Base-by-base conservation (phyloP, 2,329 filamentous ascomycete species). In the Fusarium sp. region DNA sequence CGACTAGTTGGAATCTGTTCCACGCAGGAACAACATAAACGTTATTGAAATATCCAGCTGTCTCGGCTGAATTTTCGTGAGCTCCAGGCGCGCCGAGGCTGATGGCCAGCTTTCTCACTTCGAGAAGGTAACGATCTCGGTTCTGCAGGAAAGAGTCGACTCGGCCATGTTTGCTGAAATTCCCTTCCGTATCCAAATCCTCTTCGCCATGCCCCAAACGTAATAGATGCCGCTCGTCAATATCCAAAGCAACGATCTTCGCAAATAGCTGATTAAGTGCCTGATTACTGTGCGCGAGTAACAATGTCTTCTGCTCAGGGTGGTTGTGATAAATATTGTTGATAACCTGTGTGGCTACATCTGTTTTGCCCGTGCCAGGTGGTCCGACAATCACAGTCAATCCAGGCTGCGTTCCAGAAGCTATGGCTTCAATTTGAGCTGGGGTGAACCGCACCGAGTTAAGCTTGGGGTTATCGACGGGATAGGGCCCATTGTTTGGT, bases 271-370 rank as follows among this genome's bases (percentile, higher is more conserved):
- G 96, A 77, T 99, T 99, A 12, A 99, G 85, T 4, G 96, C 97
- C 80, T 99, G 97, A 77, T 99, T 99, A 81, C 95, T 98, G 80
- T 99, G 96, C 7, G 96, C 96, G 70, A 99, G 90, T 43, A 99
- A 88, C 20, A 99, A 84, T 1, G 96, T 99, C 74, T 94, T 92
- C 80, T 99, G 94, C 70, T 91, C 86, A 10, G 96, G 95, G 78
- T 98, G 99, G 81, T 98, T 97, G 84, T 98, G 95, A 78, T 99
- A 99, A 74, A 99, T 92, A 79, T 98, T 98, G 83, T 93, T 98
- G 82, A 99, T 99, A 78, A 98, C 97, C 80, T 99, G 96, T 7
- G 95, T 98, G 50, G 94, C 95, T 56, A 99, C 96, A 81, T 99
- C 96, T n/a, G 96, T 99, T 84, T 99, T 99, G 68, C 97, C 96